Evolutionary conservation across 352 stramenopile genomes (phyloP).

Genomic region (Aphanomyces stellatus): DNA sequence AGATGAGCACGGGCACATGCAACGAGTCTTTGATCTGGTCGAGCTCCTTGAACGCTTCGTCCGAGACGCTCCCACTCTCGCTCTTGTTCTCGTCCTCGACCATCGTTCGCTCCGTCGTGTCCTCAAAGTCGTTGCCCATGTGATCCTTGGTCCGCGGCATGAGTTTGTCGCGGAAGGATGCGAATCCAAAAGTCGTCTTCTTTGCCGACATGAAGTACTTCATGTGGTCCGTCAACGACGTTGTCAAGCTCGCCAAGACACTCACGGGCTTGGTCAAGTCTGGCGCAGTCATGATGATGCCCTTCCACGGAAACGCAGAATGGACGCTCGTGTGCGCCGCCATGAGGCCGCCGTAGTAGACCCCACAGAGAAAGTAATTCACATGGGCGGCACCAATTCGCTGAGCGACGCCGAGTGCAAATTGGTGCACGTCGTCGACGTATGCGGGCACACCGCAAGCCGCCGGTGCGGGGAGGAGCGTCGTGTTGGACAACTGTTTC

Average conservation of each 20-base stretch:
- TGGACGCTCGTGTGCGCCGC: conserved; percentile 9
- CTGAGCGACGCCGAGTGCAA: background rate
- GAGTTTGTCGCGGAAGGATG: conserved; percentile 7
- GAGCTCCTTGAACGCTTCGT: conserved; percentile 14
- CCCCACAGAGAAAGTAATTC: conserved; percentile 16
- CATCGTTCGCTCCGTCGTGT: conserved; percentile 13
- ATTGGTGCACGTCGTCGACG: conserved; percentile 19
- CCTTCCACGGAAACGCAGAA: conserved; percentile 17
- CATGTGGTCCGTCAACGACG: background rate
- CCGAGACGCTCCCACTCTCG: background rate
- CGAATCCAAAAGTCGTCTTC: conserved; percentile 4
- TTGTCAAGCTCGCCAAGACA: conserved; percentile 1
- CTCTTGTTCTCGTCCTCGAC: conserved; percentile 6
- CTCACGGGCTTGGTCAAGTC: conserved; percentile 5
- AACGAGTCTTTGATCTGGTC: background rate
- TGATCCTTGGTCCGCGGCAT: conserved; percentile 4
- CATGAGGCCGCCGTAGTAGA: conserved; percentile 16
- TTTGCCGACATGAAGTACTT: background rate
- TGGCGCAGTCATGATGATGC: conserved; percentile 15
- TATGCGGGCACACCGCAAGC: conserved; percentile 8
- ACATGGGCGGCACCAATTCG: conserved; percentile 2
- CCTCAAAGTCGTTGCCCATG: conserved; percentile 13
- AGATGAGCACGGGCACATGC: conserved; percentile 2
- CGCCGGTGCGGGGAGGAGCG: background rate
- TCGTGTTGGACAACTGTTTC: background rate